A percentile compares a stretch with the other conserved stretches of the same genome.
Conservation (phyloP, 2,329 filamentous ascomycete genomes). For the Talaromyces sp. region DNA sequence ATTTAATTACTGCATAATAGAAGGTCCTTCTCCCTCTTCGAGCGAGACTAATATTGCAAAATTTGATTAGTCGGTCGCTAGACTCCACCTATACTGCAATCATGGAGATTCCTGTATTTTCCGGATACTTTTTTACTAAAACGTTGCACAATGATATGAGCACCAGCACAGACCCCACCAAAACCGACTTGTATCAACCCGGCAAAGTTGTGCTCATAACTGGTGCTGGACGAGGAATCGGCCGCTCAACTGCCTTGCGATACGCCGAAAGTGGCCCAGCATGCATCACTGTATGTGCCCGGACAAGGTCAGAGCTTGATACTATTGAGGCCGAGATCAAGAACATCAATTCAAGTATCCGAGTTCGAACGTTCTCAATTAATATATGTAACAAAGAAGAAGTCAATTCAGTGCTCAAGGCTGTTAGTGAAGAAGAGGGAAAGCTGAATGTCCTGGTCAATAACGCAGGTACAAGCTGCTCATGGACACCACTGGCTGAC, state of each 20-base stretch:
- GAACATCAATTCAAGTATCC: not conserved
- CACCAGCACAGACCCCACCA: not conserved
- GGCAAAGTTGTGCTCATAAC: not conserved
- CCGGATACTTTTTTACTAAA: not conserved
- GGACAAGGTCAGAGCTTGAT: not conserved
- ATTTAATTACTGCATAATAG: not conserved
- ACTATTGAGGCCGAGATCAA: not conserved
- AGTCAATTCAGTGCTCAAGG: not conserved
- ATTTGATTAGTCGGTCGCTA: not conserved
- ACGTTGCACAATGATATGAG: not conserved
- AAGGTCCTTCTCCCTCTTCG: not conserved
- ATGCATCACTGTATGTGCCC: not conserved
- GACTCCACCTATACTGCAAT: not conserved
- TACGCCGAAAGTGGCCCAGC: not conserved
- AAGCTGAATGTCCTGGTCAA: slow-evolving; percentile 44
- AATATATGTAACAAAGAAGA: not conserved
- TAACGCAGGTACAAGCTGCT: slow-evolving; percentile 41
- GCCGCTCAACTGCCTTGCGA: not conserved
- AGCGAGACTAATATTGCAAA: not conserved
- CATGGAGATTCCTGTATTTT: not conserved
- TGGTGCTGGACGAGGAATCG: slow-evolving; percentile 1
- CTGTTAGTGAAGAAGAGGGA: not conserved
- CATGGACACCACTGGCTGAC: slow-evolving; percentile 28
- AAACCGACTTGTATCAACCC: not conserved
- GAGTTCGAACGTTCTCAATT: not conserved